phyloP scores from a whole-genome alignment of 148 eudicot genomes.

The Persicaria tinctoria region DNA sequence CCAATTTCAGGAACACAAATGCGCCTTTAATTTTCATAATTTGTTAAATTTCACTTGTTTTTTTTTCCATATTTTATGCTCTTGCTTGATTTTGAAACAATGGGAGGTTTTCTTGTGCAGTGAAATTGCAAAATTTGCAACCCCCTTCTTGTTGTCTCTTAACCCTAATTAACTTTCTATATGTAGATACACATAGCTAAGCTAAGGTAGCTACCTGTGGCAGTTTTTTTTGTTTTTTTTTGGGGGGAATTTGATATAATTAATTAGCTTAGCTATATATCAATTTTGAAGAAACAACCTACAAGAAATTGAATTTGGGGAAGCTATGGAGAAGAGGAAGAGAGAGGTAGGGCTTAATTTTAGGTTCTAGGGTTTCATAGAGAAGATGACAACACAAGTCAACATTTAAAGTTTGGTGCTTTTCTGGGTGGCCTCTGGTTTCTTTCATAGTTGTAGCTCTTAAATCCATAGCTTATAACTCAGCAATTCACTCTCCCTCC shows the following conservation, averaged over 20 bases:
- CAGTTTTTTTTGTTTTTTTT: no score
- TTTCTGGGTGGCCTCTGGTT: background rate
- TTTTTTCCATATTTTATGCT: background rate
- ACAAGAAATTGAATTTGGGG: background rate
- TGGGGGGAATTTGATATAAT: no score
- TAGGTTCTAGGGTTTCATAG: conserved; percentile 8
- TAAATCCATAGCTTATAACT: background rate
- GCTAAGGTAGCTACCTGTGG: background rate
- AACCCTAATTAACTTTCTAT: background rate
- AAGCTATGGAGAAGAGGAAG: background rate
- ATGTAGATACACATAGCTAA: background rate
- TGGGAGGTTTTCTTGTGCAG: background rate
- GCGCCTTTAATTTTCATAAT: background rate
- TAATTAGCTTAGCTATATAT: no score
- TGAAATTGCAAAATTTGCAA: background rate
- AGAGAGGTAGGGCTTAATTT: background rate
- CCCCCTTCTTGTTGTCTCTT: background rate
- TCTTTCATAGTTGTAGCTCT: background rate
- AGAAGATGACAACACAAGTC: background rate
- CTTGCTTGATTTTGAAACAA: background rate
- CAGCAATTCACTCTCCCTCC: background rate
- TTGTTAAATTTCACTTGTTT: background rate
- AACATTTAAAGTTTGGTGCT: background rate
- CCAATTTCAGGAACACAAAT: background rate
- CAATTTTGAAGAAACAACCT: no score